These are phyloP conservation scores for Phialophora tarda DNA, from an alignment of 2,329 filamentous ascomycete genomes.

Conservation along the genomic window DNA sequence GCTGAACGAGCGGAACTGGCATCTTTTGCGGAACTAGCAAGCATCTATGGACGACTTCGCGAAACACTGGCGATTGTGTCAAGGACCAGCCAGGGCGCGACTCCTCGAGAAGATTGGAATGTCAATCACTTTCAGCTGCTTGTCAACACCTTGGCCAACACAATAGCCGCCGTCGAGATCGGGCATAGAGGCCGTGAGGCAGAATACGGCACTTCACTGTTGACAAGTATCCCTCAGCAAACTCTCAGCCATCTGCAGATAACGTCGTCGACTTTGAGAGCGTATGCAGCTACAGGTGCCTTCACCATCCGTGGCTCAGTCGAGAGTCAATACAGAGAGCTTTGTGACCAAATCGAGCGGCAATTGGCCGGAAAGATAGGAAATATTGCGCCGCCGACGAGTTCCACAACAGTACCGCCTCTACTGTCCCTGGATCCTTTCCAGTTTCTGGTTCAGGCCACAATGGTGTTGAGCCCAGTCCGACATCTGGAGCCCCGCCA, in stretches of 20 bases:
- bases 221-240: constrained; percentile 85
- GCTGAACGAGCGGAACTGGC: constrained; percentile 31
- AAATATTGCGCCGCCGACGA: constrained; percentile 5
- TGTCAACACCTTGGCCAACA: constrained; percentile 51
- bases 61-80: constrained; percentile 31
- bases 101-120: constrained; percentile 11
- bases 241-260: constrained; percentile 85
- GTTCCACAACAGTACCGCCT: constrained; percentile 50
- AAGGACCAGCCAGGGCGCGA: constrained; percentile 13
- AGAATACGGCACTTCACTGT: constrained; percentile 72
- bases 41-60: constrained; percentile 41
- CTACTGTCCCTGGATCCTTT: constrained; percentile 67
- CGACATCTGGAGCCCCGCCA: constrained; percentile 58
- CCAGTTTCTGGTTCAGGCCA: constrained; percentile 34
- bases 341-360: constrained; percentile 51
- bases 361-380: constrained; percentile 50
- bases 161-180: constrained; percentile 88
- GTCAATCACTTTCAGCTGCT: constrained; percentile 32
- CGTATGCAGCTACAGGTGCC: constrained; percentile 79
- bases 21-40: constrained; percentile 37
- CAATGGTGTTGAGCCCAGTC: constrained; percentile 35
- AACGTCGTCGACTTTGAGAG: constrained; percentile 83
- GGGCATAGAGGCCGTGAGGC: constrained; percentile 84
- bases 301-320: constrained; percentile 69
- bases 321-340: constrained; percentile 70